Percentiles rank a stretch among this genome's conserved stretches.
These are phyloP conservation scores for Emmonsia crescens DNA, from an alignment of 2,329 filamentous ascomycete species.

Conservation along the genomic window DNA sequence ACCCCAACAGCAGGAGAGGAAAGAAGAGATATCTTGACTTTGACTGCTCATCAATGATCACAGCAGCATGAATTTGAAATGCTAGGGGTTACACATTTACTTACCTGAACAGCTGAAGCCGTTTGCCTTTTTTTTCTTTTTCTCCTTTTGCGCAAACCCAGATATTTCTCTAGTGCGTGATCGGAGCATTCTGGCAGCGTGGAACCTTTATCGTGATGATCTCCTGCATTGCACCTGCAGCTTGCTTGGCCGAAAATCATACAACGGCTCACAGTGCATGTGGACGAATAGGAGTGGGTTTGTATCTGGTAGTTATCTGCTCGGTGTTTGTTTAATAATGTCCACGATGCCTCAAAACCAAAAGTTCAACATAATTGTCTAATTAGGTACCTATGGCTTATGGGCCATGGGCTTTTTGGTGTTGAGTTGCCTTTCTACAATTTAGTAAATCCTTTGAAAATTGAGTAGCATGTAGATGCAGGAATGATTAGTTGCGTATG, in stretches of 20 bases:
- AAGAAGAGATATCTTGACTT: neutral
- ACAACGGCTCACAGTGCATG: neutral
- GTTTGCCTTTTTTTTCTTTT: neutral
- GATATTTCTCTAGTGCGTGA: neutral
- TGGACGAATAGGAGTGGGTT: neutral
- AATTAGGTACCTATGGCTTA: no score
- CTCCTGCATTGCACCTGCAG: neutral
- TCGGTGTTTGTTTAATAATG: no score
- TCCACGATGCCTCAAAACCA: neutral
- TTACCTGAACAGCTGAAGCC: neutral
- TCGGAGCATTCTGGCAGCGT: neutral
- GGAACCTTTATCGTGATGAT: neutral
- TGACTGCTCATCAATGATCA: neutral
- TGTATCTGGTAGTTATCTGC: no score
- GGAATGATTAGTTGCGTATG: neutral
- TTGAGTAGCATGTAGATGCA: no score
- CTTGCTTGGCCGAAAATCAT: neutral
- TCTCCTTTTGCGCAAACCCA: neutral
- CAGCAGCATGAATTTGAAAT: neutral
- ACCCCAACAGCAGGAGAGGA: neutral
- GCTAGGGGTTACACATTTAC: neutral
- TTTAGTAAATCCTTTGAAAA: no score
- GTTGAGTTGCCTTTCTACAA: no score
- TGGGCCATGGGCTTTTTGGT: no score
- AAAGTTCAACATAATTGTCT: no score